Evolutionary conservation across 208 protist species (phyloP).

Genomic region (Angomonas desouzai): DNA sequence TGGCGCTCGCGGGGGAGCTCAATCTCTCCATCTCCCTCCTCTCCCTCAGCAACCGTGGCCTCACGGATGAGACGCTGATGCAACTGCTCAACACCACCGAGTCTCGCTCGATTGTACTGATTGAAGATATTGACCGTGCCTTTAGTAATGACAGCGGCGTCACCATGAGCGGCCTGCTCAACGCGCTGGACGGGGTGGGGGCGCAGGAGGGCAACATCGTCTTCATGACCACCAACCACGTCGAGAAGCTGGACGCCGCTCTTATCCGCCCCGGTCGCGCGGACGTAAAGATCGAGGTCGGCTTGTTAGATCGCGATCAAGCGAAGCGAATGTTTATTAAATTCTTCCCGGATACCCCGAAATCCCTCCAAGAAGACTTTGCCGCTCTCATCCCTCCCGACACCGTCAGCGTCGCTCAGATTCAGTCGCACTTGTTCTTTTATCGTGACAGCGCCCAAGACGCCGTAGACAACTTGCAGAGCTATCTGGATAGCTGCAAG

Average conservation of each 20-base stretch:
- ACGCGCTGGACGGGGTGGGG: conserved; percentile 95
- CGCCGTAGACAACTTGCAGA: conserved; percentile 37
- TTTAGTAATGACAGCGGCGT: conserved; percentile 87
- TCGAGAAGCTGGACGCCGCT: conserved; percentile 91
- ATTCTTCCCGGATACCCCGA: conserved; percentile 73
- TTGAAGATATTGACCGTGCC: conserved; percentile 95
- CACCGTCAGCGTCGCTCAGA: conserved; percentile 76
- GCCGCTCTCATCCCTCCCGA: conserved; percentile 30
- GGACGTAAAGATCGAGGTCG: conserved; percentile 91
- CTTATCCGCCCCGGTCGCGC: conserved; percentile 94
- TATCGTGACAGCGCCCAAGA: conserved; percentile 66
- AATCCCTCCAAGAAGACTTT: conserved; percentile 33
- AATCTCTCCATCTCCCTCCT: conserved; percentile 92
- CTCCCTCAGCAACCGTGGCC: conserved; percentile 79
- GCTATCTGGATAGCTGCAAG: conserved; percentile 34
- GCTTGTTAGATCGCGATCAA: conserved; percentile 63
- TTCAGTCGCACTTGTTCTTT: conserved; percentile 94
- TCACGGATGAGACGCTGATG: conserved; percentile 88
- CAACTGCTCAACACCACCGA: conserved; percentile 83
- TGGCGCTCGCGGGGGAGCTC: conserved; percentile 90
- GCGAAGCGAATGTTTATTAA: conserved; percentile 73
- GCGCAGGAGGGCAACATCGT: conserved; percentile 93
- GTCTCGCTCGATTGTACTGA: conserved; percentile 85
- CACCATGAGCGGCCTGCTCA: conserved; percentile 94
- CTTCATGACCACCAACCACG: conserved; percentile 98